These are phyloP conservation scores for Parathielavia hyrcaniae DNA, from an alignment of 495 filamentous ascomycete genomes.

Conservation along the genomic window DNA sequence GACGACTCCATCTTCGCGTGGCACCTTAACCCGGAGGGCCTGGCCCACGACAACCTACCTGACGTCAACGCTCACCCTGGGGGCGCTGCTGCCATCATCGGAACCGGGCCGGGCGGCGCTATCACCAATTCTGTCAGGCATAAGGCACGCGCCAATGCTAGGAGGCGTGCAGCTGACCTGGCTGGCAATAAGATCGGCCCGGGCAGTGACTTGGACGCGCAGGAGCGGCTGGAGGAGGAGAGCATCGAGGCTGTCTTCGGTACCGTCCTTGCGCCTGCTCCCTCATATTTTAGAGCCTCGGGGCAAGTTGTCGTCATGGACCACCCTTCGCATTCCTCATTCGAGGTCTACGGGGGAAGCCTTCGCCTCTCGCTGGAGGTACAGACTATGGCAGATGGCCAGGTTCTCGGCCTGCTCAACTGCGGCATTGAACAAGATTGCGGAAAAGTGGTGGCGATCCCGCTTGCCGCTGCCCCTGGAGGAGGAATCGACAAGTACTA, in stretches of 20 bases:
- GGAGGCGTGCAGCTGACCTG: constrained; percentile 89
- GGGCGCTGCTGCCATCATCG: constrained; percentile 75
- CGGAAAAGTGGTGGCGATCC: background rate
- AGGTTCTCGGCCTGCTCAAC: constrained; percentile 1
- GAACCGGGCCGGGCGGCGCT: constrained; percentile 85
- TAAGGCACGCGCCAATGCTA: constrained; percentile 89
- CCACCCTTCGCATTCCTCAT: background rate
- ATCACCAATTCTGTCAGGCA: constrained; percentile 91
- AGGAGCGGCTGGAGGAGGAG: constrained; percentile 82
- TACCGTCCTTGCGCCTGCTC: constrained; percentile 2
- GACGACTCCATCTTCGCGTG: constrained; percentile 32
- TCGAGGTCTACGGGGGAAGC: background rate
- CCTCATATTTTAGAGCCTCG: constrained; percentile 2
- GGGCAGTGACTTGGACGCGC: constrained; percentile 60
- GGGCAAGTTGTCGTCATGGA: background rate
- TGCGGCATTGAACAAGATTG: background rate
- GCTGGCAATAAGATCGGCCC: constrained; percentile 69
- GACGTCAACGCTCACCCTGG: constrained; percentile 71
- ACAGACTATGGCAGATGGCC: background rate
- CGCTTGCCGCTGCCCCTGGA: constrained; percentile 6
- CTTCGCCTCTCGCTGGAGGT: constrained; percentile 3
- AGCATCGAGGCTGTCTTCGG: constrained; percentile 53
- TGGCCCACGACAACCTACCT: no score
- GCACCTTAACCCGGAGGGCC: background rate
- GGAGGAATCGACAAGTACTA: background rate